Percentiles rank a stretch among this genome's conserved stretches.
Evolutionary conservation across 805 yeast genomes (phyloP).

Genomic region (Saccharomycopsis amapae): DNA sequence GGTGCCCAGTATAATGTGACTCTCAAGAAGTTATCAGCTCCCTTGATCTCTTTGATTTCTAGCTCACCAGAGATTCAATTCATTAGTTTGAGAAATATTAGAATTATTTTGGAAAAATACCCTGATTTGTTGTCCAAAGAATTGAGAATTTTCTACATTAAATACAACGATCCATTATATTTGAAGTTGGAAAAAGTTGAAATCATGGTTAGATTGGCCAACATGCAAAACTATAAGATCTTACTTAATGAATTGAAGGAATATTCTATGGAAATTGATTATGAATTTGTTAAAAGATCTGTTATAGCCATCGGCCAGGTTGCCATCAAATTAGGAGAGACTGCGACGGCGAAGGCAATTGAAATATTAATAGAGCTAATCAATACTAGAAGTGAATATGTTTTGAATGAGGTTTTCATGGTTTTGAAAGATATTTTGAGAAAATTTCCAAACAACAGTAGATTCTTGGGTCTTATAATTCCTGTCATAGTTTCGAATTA

Average conservation of each 20-base stretch:
- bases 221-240: conserved; percentile 43
- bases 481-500: conserved; percentile 46
- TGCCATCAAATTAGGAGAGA: conserved; percentile 53
- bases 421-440: conserved; percentile 62
- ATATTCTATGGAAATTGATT: conserved; percentile 80
- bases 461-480: conserved; percentile 42
- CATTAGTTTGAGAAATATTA: conserved; percentile 84
- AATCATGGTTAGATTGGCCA: conserved; percentile 60
- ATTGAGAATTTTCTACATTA: conserved; percentile 82
- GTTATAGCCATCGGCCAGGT: conserved; percentile 64
- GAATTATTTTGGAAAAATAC: conserved; percentile 82
- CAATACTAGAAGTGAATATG: conserved; percentile 56
- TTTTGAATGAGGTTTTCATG: conserved; percentile 51
- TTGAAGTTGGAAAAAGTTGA: conserved; percentile 72
- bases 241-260: conserved; percentile 67
- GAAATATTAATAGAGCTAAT: conserved; percentile 53
- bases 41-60: conserved; percentile 78
- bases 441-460: conserved; percentile 48
- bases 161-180: conserved; percentile 77
- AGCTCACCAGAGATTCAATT: conserved; percentile 93
- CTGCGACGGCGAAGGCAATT: conserved; percentile 46
- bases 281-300: conserved; percentile 62
- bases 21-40: conserved; percentile 71
- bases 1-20: conserved; percentile 31
- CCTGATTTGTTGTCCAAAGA: conserved; percentile 75